Evolutionary conservation across 2,329 filamentous ascomycete genomes (phyloP), one percentile per base, ranked within the genome.

Genomic region (Cladophialophora psammophila): DNA sequence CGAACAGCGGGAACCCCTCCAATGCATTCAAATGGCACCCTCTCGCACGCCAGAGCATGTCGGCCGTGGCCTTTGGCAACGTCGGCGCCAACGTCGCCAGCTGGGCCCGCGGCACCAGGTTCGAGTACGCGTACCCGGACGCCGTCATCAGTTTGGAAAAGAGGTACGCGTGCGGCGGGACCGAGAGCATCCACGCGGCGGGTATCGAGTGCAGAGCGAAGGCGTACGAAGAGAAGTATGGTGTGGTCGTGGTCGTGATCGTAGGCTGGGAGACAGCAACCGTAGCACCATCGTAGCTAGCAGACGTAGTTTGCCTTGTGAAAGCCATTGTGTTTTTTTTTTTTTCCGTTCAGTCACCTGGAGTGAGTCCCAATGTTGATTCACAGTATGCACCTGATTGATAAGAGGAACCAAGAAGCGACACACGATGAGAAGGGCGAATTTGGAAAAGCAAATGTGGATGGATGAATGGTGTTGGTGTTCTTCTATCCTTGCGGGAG

Each of bases 1-100:
- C 76, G 65, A 78, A 79, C 50, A 78, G 64, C 4, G 77, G 77
- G 52, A 78, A 68, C 3, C 73, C 71, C 60, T 79, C 77, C 60
- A 78, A 67, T 1, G 76, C 76, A 71, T 79, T 79, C 12, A 78
- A 61, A 73, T 78, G 77, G 12, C 75, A 76, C 3, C 76, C 74
- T 18, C 72, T 71, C 1, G 75, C 72, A 12, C 73, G 72, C 54
- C 71, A 75, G 10, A 77, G 73, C 61, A 64, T 72, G 40, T 68
- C 63, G 61, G 69, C 71, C 31, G 67, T 69, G 3, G 69, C 60
- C n/a, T 65, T 65, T 1, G 74, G 67, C 13, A 79, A 67, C 13
- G 69, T 69, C n/a, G 67, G 69, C 59, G 75, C 76, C 38, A 78
- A 68, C 10, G 69, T 69, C 15, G 73, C 50, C 20, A 78, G 71